Evolutionary conservation across 2,329 filamentous ascomycete species (phyloP).

Genomic region (Pseudogymnoascus sp.): DNA sequence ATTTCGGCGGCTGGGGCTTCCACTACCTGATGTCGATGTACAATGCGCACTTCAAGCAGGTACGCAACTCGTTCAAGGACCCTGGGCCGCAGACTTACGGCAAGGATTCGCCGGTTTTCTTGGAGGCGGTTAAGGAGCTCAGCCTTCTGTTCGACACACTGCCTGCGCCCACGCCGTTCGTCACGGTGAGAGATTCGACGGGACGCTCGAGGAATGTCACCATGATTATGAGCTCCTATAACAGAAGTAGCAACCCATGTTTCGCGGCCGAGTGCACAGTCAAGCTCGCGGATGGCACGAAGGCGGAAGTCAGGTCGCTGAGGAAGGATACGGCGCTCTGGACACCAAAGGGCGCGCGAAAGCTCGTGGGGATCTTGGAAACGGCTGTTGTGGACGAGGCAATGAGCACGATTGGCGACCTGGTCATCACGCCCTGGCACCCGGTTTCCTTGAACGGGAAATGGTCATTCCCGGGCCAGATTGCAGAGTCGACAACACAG

Average conservation of each 20-base stretch:
- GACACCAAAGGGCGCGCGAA: constrained; percentile 42
- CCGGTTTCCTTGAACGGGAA: constrained; percentile 37
- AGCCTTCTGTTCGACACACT: constrained; percentile 35
- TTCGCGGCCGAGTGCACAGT: constrained; percentile 45
- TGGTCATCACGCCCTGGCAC: constrained; percentile 51
- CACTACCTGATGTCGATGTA: constrained; percentile 51
- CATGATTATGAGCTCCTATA: constrained; percentile 38
- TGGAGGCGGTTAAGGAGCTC: constrained; percentile 39
- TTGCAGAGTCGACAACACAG: constrained; percentile 26
- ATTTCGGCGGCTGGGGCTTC: constrained; percentile 44
- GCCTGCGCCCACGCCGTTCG: constrained; percentile 21
- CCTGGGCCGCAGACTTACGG: constrained; percentile 49
- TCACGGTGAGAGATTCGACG: constrained; percentile 3
- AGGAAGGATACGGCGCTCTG: constrained; percentile 38
- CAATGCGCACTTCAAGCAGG: constrained; percentile 47
- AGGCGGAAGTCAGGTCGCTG: constrained; percentile 36
- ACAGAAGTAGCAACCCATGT: constrained; percentile 36
- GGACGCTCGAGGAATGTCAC: neutral
- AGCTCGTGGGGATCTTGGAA: constrained; percentile 43
- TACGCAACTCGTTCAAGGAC: constrained; percentile 56
- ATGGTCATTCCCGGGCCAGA: constrained; percentile 41
- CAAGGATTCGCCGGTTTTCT: constrained; percentile 42
- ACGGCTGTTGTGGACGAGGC: constrained; percentile 34
- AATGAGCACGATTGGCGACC: constrained; percentile 38
- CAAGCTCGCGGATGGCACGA: constrained; percentile 34